Base-by-base conservation (phyloP, 495 filamentous ascomycete species). In the Letharia lupina region DNA sequence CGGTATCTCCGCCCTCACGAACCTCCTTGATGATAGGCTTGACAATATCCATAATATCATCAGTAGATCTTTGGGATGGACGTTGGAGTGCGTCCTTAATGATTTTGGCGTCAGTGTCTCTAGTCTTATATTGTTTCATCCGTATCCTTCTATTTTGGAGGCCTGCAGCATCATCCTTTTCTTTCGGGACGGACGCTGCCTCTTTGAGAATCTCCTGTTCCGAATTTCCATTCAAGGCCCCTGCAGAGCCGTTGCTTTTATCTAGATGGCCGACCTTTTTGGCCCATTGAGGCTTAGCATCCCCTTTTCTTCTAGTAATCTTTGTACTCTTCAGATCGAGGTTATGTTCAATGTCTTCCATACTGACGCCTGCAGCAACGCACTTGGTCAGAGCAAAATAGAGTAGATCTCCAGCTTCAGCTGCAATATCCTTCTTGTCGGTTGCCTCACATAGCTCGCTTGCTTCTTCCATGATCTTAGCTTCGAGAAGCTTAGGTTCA, bases 401-500 rank as follows among this genome's bases (percentile, higher is more conserved):
- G 33, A 98, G 83, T 62, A 98, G 79, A 73, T 98, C 94, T 18
- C 93, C 94, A 4, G 94, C 91, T 76, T 98, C 94, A 61, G 94
- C 94, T 18, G 94, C 89, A 58, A 97, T 82, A 28, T 97, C 90
- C 62, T 92, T 81, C 62, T 91, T 90, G 15, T 84, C 87, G 47
- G 81, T 83, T 18, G 94, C 94, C 60, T 90, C 83, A 78, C 94
- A 98, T 40, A 98, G 79, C 77, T 98, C 94, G 67, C 91, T 88
- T 4, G 94, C 94, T 74, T 98, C 94, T 76, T 98, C 94, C 88
- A 96, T 94, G 52, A 98, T 96, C 81, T 98, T 98, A 4, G 94
- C 95, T 44, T 89, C 82, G 20, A 96, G 78, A 28, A 98, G 84
- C 76, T 94, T 91, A 64, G 90, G 84, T 65, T 98, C 95, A 37